A percentile compares a stretch with the other conserved stretches of the same genome.
These are phyloP conservation scores for Noccaea caerulescens DNA, from an alignment of 345 rosid genomes.

Conservation along the genomic window DNA sequence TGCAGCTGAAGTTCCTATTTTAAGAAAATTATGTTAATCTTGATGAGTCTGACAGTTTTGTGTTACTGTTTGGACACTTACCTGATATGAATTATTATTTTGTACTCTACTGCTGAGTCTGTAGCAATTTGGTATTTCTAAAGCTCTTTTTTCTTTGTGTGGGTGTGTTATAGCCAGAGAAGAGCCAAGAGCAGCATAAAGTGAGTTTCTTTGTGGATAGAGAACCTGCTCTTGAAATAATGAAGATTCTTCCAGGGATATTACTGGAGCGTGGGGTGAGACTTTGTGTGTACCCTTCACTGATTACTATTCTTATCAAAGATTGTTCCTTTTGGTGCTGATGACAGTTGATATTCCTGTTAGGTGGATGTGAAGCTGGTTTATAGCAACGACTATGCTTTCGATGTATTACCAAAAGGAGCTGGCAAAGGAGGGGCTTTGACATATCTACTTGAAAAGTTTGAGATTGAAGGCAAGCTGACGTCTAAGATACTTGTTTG, in stretches of 20 bases:
- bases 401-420: constrained; percentile 78
- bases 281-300: constrained; percentile 9
- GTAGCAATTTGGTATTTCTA: constrained; percentile 9
- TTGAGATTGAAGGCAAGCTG: constrained; percentile 52
- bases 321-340: constrained; percentile 18
- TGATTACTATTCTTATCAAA: constrained; percentile 15
- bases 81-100: constrained; percentile 2
- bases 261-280: constrained; percentile 73
- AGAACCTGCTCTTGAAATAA: constrained; percentile 55
- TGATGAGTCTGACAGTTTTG: constrained; percentile 16
- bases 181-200: constrained; percentile 78
- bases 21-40: not conserved
- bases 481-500: constrained; percentile 78
- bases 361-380: constrained; percentile 83
- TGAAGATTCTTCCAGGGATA: constrained; percentile 55
- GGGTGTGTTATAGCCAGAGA: constrained; percentile 57
- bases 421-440: constrained; percentile 94
- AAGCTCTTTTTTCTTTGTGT: not conserved
- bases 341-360: not conserved
- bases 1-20: not conserved
- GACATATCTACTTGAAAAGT: constrained; percentile 65
- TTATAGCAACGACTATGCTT: constrained; percentile 72
- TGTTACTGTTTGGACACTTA: constrained; percentile 6
- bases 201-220: constrained; percentile 76
- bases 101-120: constrained; percentile 9